Base-by-base conservation (phyloP, 192 early-diverging fungal genomes). In the Podila clonocystis region DNA sequence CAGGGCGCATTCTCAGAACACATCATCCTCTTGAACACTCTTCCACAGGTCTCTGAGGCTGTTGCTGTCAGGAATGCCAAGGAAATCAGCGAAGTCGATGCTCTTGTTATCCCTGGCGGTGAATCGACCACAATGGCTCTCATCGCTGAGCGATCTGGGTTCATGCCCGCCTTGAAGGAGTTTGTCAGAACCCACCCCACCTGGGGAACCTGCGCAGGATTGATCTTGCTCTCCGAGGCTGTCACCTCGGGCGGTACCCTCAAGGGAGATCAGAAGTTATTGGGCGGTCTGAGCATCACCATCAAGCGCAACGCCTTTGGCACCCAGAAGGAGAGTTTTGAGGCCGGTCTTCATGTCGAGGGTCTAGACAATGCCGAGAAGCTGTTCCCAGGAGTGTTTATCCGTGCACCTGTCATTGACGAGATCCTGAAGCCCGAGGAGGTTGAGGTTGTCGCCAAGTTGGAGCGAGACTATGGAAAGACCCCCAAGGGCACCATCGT, bases 1-100 rank as follows among this genome's bases (percentile, higher is more conserved):
- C 97, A 99, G 78, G 97, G 97, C n/a, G 97, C 97, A 29, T 99
- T 97, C 68, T 73, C 88, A 19, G 97, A 99, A 78, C 97, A 99
- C 73, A 88, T 97, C 55, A 86, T 96, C 79, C 88, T 94, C 49
- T 89, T 99, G 29, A 82, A 91, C 58, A 82, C 87, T 5, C 85
- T 99, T 64, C 85, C 89, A n/a, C 70, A 88, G 52, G 88, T 91
- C 30, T 80, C 68, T 20, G 67, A 83, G 28, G 87, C 84, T 12
- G 82, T 91, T 58, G 71, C 88, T 31, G 89, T 98, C 65, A 87
- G 93, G 17, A 98, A 90, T 33, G 78, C 82, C 48, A 86, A 90
- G 26, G 91, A 97, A 72, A 86, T 98, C 24, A 76, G 77, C 30
- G 70, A 82, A 22, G 80, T 99, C 48, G 96, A 99, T 84, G 96